Conservation (phyloP, 1,139 yeast genomes). For the Taphrina pruni region DNA sequence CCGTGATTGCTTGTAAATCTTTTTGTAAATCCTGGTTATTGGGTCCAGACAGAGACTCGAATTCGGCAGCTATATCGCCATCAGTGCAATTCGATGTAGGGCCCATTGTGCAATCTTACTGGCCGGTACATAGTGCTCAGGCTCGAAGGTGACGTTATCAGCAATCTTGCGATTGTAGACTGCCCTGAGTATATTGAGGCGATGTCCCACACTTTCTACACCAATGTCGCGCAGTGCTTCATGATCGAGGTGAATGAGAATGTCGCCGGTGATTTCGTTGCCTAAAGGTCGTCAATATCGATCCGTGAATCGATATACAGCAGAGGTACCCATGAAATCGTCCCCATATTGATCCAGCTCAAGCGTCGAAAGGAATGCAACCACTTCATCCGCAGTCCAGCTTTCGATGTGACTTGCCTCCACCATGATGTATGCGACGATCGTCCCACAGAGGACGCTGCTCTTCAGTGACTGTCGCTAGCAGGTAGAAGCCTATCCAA, state of each 20-base stretch:
- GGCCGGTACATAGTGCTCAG: slow-evolving; percentile 49
- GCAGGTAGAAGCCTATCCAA: neutral
- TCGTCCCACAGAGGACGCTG: neutral
- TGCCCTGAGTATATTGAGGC: slow-evolving; percentile 53
- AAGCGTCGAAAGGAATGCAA: slow-evolving; percentile 44
- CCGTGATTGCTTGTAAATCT: slow-evolving; percentile 44
- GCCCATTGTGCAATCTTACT: neutral
- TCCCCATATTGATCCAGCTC: slow-evolving; percentile 45
- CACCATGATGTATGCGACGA: neutral
- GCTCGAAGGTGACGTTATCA: slow-evolving; percentile 50
- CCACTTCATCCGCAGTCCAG: slow-evolving; percentile 47
- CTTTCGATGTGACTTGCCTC: slow-evolving; percentile 37
- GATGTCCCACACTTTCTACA: slow-evolving; percentile 54
- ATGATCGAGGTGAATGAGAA: slow-evolving; percentile 53
- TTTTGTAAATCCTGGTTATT: slow-evolving; percentile 32
- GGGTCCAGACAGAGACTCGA: slow-evolving; percentile 15
- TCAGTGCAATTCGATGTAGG: neutral
- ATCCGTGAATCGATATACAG: no score
- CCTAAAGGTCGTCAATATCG: slow-evolving; percentile 43
- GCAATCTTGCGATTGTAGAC: slow-evolving; percentile 51
- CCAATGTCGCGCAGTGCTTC: slow-evolving; percentile 55
- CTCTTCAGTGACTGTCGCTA: neutral
- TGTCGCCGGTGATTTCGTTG: slow-evolving; percentile 55
- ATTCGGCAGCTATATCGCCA: slow-evolving; percentile 12
- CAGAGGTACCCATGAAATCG: slow-evolving; percentile 39